Conservation (phyloP, 148 eudicot genomes). For the Vaccinium myrtillus region DNA sequence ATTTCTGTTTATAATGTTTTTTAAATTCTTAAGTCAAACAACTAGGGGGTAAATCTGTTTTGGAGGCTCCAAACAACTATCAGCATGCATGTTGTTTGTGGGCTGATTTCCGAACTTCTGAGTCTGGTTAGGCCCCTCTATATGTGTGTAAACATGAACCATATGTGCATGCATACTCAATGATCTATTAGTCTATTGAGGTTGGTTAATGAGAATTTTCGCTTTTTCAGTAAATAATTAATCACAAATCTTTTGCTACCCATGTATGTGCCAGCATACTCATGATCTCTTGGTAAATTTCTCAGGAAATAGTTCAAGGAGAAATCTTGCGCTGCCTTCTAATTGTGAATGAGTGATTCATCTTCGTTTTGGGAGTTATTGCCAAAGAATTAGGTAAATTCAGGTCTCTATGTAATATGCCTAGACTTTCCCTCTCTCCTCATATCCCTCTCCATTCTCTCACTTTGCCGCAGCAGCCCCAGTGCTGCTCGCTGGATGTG, state of each 20-base stretch:
- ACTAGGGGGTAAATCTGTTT: too few species aligned
- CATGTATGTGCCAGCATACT: neutral
- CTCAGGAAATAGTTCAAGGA: neutral
- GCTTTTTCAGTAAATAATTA: neutral
- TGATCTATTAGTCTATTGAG: neutral
- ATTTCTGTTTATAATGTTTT: too few species aligned
- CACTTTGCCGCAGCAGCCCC: neutral
- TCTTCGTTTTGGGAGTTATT: neutral
- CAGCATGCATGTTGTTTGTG: neutral
- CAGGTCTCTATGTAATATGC: neutral
- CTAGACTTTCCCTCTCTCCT: neutral
- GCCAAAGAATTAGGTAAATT: neutral
- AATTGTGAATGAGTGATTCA: neutral
- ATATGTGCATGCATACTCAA: neutral
- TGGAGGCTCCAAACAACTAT: neutral
- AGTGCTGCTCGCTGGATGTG: neutral
- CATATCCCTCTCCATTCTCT: neutral
- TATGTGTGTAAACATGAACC: neutral
- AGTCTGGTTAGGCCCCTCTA: neutral
- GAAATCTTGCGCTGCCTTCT: neutral
- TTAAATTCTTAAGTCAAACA: too few species aligned
- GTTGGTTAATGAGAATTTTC: neutral
- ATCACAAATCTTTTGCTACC: neutral
- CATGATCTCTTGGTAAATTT: neutral
- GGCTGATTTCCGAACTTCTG: neutral